Base-by-base conservation (phyloP, 305 asterid species). In the Fraxinus latifolia region DNA sequence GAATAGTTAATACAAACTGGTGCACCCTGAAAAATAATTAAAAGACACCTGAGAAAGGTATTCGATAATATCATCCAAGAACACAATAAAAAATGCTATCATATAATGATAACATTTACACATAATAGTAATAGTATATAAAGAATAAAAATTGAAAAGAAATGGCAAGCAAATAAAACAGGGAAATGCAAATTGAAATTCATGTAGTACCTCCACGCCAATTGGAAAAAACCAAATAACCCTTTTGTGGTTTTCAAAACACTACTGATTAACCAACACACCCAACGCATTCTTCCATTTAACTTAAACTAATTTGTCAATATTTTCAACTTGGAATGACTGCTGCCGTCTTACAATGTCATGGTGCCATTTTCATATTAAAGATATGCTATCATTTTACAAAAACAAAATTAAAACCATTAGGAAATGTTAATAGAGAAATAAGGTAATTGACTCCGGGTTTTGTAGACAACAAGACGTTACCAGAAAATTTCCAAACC, bases 1-100 rank as follows among this genome's bases (percentile, higher is more conserved):
- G 93, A 85, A 77, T 91, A 94, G 90, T 92, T 96, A 82, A 91
- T 83, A 84, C 99, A 95, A 80, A 93, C 78, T 32, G 96, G 91
- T 7, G 88, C 90, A 78, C 92, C 99, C 98, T 95, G 86, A 53
- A 80, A 87, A 84, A 76, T 53, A 6, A 71, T 77, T 60, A 44
- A 81, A 67, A 37, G 75, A 39, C 78, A 77, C 60, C 77, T 84
- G 82, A 68, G 87, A 77, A 70, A 84, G 80, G 7, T 82, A 74
- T 67, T 79, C 87, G 17, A 70, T 34, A 15, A 12, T 70, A 5
- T 31, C 44, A 70, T 31, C 23, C 42, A 80, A 72, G 65, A 32
- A 44, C 47, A 70, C 74, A 39, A 67, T 50, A n/a, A 37, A 82
- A 77, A 70, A 12, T 29, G 42, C 42, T 31, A 70, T 70, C 11